These are phyloP conservation scores for Hirschioporus abietinus DNA, from an alignment of 768 basidiomycete species.

Conservation along the genomic window DNA sequence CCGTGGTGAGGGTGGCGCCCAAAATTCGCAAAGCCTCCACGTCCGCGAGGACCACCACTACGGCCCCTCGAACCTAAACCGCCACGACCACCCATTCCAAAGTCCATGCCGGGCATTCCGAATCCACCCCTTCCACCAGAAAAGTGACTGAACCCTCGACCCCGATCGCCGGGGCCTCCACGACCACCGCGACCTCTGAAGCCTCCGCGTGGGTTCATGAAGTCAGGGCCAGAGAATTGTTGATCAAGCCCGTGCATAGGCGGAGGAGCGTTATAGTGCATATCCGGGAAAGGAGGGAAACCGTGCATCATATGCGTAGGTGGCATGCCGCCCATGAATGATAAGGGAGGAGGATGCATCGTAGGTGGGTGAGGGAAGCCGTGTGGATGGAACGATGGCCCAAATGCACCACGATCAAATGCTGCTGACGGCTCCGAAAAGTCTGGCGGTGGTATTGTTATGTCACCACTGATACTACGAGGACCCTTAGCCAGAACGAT, in stretches of 20 bases:
- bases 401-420: background rate
- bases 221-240: background rate
- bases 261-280: background rate
- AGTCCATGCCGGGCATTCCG: background rate
- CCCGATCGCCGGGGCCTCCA: too few species aligned
- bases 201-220: background rate
- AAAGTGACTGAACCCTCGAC: background rate
- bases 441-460: background rate
- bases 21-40: background rate
- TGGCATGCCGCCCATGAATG: background rate
- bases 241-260: background rate
- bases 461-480: background rate
- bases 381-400: background rate
- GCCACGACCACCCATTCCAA: background rate
- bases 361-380: background rate
- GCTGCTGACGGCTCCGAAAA: background rate
- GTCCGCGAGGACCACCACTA: background rate
- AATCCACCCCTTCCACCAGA: background rate
- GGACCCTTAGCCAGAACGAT: background rate
- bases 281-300: background rate
- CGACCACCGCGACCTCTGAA: background rate
- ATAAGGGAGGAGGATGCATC: background rate
- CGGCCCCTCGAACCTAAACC: background rate
- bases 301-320: background rate
- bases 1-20: background rate